Base-by-base conservation (phyloP, 1,284 basidiomycete genomes). In the Salmacisia buchloeana region DNA sequence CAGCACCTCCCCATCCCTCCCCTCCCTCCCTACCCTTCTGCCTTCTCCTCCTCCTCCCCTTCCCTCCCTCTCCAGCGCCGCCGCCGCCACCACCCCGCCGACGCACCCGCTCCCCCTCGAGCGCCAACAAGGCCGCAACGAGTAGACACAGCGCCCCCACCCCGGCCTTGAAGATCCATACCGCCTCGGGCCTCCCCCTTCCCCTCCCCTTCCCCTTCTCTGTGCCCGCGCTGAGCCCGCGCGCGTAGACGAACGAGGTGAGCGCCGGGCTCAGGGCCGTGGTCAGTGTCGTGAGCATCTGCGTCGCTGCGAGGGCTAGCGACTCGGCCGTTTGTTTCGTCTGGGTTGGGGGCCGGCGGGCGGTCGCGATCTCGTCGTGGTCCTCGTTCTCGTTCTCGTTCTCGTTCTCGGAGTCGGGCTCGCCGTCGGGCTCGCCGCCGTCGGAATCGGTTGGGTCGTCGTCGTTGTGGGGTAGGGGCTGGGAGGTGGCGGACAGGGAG, bases 211-310 rank as follows among this genome's bases (percentile, higher is more conserved):
- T n/a, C 2, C n/a, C 10, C 9, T 27, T 27, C 7, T 12, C 34
- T 1, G 49, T 27, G 5, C 15, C 18, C 15, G 49, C 49, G 43
- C 72, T 63, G 12, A 73, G 61, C 25, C 69, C 73, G 5, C 62
- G 60, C 9, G 71, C 70, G 64, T 70, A 75, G 36, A 75, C 72
- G 13, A 69, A 60, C 7, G 67, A 69, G 0, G 71, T 73, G 18
- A 73, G 58, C 34, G 73, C 61, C 15, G 73, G 73, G 15, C 73
- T 66, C n/a, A 70, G 56, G 2, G 73, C 72, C 10, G 68, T 66
- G 6, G 73, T 70, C 12, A 64, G 61, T 2, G 71, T 75, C n/a
- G 70, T 69, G 1, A 75, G 60, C 10, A 75, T 71, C 64, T 75
- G 73, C 46, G 73, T 72, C 0, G 73, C 73, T 36, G 71, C 71